These are phyloP conservation scores for Phaeotremella fagi DNA, from an alignment of 768 basidiomycete species.

Conservation along the genomic window DNA sequence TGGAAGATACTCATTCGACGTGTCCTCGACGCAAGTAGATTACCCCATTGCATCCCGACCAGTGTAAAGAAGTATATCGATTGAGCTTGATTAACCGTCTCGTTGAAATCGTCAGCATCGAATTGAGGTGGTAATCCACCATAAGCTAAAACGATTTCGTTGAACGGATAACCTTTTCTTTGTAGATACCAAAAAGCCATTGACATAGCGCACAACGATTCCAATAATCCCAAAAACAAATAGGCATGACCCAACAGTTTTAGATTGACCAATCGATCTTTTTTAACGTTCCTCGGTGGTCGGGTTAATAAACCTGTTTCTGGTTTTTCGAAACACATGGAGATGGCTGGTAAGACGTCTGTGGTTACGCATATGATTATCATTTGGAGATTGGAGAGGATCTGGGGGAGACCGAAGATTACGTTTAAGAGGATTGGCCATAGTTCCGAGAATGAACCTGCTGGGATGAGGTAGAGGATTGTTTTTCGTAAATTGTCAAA, in stretches of 20 bases:
- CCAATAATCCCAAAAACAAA: slow-evolving; percentile 55
- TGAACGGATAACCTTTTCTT: slow-evolving; percentile 44
- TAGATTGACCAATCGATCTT: slow-evolving; percentile 57
- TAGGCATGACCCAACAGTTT: slow-evolving; percentile 59
- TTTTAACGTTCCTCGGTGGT: slow-evolving; percentile 58
- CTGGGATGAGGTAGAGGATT: slow-evolving; percentile 37
- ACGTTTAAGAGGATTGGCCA: slow-evolving; percentile 60
- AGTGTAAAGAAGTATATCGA: slow-evolving; percentile 53
- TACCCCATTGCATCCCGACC: slow-evolving; percentile 62
- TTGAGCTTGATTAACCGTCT: slow-evolving; percentile 53
- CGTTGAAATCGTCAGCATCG: slow-evolving; percentile 43
- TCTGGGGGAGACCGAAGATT: slow-evolving; percentile 59
- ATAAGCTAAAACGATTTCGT: slow-evolving; percentile 46
- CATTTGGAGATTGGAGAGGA: slow-evolving; percentile 57
- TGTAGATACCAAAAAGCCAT: slow-evolving; percentile 56
- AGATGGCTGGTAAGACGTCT: slow-evolving; percentile 58
- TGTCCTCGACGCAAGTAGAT: slow-evolving; percentile 58
- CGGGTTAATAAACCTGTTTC: slow-evolving; percentile 59
- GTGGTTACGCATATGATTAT: slow-evolving; percentile 58
- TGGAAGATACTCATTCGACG: slow-evolving; percentile 58
- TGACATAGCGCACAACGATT: slow-evolving; percentile 54
- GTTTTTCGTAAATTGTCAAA: slow-evolving; percentile 59
- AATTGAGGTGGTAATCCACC: slow-evolving; percentile 52
- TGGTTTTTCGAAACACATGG: slow-evolving; percentile 60
- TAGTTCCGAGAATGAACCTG: slow-evolving; percentile 57